A percentile compares a stretch with the other conserved stretches of the same genome.
phyloP scores from a whole-genome alignment of 2,329 filamentous ascomycete species.

The Cyphellophora attinorum region DNA sequence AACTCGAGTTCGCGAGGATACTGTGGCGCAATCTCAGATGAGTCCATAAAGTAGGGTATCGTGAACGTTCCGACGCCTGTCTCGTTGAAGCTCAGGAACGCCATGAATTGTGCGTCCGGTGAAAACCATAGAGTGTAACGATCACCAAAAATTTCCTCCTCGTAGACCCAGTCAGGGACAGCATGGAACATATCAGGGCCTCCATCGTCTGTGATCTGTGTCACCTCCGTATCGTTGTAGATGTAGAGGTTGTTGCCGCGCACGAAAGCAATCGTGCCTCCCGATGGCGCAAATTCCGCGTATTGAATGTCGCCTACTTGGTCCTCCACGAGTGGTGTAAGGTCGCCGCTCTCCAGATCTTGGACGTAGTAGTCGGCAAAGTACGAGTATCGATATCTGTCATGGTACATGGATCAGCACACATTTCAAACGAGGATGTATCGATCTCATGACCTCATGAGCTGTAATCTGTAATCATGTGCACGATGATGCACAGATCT shows the following conservation, averaged over 20 bases:
- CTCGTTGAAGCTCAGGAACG: slow-evolving; percentile 82
- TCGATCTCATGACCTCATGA: too few species aligned
- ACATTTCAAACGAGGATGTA: too few species aligned
- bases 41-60: slow-evolving; percentile 51
- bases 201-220: slow-evolving; percentile 72
- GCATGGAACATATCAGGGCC: slow-evolving; percentile 85
- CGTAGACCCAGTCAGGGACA: slow-evolving; percentile 96
- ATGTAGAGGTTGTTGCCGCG: slow-evolving; percentile 57
- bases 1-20: slow-evolving; percentile 56
- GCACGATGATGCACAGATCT: too few species aligned
- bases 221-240: slow-evolving; percentile 43
- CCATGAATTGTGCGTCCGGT: slow-evolving; percentile 73
- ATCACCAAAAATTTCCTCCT: slow-evolving; percentile 68
- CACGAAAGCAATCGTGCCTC: slow-evolving; percentile 56
- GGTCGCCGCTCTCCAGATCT: slow-evolving; percentile 48
- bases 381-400: slow-evolving; percentile 61
- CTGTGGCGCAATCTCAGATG: slow-evolving; percentile 44
- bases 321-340: slow-evolving; percentile 46
- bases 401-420: too few species aligned
- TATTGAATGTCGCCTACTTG: slow-evolving; percentile 59
- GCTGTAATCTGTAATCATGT: too few species aligned
- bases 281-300: slow-evolving; percentile 50
- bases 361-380: slow-evolving; percentile 58
- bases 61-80: slow-evolving; percentile 58
- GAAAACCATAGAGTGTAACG: slow-evolving; percentile 93